Base-by-base conservation (phyloP, 257 asterid genomes). In the Solanum piurae region DNA sequence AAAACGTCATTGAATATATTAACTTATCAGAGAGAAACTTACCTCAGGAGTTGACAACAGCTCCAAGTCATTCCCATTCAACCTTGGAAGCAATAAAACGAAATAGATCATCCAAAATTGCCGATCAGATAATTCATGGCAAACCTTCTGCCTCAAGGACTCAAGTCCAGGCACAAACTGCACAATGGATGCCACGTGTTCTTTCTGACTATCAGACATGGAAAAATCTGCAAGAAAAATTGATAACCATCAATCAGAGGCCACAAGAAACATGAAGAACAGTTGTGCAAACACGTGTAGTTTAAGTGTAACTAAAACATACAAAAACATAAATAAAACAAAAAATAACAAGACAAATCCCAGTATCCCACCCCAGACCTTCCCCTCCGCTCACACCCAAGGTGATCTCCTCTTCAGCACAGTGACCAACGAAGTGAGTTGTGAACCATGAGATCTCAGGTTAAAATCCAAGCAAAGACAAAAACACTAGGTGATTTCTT, bases 51-150 rank as follows among this genome's bases (percentile, higher is more conserved):
- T 86, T 20, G 94, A 92, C 71, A 95, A 94, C 86, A 93, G 91
- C 92, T 93, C 90, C 87, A 85, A 84, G 87, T 93, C 98, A 86
- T 83, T 91, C 85, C 92, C 95, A 80, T 87, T 90, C 92, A 95
- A 92, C 90, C 96, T 92, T 60, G 98, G 98, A 89, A 93, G 92
- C 90, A 95, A 90, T 84, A 95, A 89, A 86, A 92, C 92, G 58
- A 94, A 94, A 89, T 95, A 94, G 86, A 95, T 93, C 92, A 94
- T 91, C 98, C 98, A 95, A 91, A 94, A 95, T 89, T 94, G 94
- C 86, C 87, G 91, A 29, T 88, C 87, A 46, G 92, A 92, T 87
- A 95, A 85, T 87, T 91, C 91, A 86, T 90, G 89, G 90, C 94
- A 87, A 82, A 92, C 86, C 74, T 90, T 90, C 91, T 91, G 93